Base-by-base conservation (phyloP, 495 filamentous ascomycete species). In the Neohortaea acidophila region DNA sequence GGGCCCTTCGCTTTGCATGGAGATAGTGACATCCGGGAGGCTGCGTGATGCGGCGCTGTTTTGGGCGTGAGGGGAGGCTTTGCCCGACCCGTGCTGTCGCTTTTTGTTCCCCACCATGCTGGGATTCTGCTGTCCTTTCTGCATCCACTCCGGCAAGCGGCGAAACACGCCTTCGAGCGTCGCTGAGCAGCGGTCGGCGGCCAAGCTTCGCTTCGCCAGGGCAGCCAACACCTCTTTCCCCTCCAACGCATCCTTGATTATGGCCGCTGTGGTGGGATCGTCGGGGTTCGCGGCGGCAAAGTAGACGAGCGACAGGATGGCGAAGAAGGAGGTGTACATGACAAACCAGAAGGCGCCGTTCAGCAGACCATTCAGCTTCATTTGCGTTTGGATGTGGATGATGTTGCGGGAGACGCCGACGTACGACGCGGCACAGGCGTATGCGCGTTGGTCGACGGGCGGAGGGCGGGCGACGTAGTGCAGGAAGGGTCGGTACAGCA, bases 261-360 rank as follows among this genome's bases (percentile, higher is more conserved):
- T 77, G 27, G 81, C 79, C 23, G 81, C 71, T n/a, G 75, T 79
- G 2, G 65, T 71, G 2, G 69, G 54, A 46, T 79, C 84, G 41
- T 86, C 73, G 13, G 82, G 81, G 51, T 93, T 94, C 57, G 94
- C 87, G 11, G 94, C 59, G 0, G 84, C 83, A 50, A 78, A 94
- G 59, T 86, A 97, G 11, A 94, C 64, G 40, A 96, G 60, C 0
- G 85, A 84, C 8, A 97, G 65, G 29, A 94, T 84, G 17, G 85
- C 79, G 56, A 94, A 96, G 60, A 94, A 96, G 11, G 84, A 81
- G 2, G 89, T 92, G 48, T 94, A 96, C 61, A 94, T 84, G 33
- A 79, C 81, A 49, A 94, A 94, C 89, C 89, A 97, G 60, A 86
- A 93, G 0, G 85, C 81, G 0, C 89, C 89, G 49, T 81, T 80